Evolutionary conservation across 1,139 yeast genomes (phyloP).

Genomic region (Geotrichum citri-aurantii): DNA sequence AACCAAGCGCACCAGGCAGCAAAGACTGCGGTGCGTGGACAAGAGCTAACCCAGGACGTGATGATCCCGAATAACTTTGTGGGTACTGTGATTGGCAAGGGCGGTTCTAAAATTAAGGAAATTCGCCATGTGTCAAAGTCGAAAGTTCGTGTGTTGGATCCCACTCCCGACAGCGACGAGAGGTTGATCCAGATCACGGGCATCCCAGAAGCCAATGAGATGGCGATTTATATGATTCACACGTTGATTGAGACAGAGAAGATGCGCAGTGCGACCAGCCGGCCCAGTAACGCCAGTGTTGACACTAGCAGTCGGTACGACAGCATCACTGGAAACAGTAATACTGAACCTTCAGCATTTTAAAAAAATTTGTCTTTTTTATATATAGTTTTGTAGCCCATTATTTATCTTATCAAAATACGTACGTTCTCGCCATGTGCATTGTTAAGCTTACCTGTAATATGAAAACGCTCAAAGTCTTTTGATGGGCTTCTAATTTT

Average conservation of each 20-base stretch:
- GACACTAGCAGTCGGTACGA: neutral
- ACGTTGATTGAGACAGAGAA: constrained; percentile 66
- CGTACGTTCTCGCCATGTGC: no score
- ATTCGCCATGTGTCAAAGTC: constrained; percentile 73
- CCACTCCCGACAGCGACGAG: constrained; percentile 39
- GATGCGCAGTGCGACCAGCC: constrained; percentile 9
- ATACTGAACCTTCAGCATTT: neutral
- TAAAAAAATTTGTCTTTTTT: neutral
- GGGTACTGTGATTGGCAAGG: constrained; percentile 83
- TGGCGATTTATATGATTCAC: constrained; percentile 72
- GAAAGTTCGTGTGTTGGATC: constrained; percentile 64
- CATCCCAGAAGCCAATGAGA: constrained; percentile 60
- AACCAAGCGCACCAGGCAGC: constrained; percentile 26
- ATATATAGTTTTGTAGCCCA: neutral
- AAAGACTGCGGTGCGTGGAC: constrained; percentile 34
- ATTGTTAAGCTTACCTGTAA: no score
- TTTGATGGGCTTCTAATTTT: neutral
- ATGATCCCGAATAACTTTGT: constrained; percentile 72
- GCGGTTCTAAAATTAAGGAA: constrained; percentile 76
- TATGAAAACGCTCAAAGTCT: no score
- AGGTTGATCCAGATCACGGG: constrained; percentile 71
- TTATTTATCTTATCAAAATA: neutral
- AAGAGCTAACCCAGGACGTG: constrained; percentile 59
- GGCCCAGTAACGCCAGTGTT: neutral
- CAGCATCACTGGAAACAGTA: neutral